These are phyloP conservation scores for Calonectria honghensis DNA, from an alignment of 2,329 filamentous ascomycete species.

Conservation along the genomic window DNA sequence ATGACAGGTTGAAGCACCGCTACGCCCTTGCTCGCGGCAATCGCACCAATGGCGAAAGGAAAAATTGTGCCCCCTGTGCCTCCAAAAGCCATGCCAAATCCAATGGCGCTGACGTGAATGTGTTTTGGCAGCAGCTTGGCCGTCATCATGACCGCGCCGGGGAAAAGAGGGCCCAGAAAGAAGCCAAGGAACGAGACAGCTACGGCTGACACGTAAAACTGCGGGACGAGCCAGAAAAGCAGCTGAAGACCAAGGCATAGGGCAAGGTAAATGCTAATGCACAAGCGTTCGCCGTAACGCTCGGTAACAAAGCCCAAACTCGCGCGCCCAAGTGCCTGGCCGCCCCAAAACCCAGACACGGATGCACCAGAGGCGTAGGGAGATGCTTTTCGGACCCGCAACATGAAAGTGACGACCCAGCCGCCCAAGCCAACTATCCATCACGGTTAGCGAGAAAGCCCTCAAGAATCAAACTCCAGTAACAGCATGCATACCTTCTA, in stretches of 20 bases:
- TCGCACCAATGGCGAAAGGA: conserved; percentile 77
- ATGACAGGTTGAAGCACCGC: conserved; percentile 70
- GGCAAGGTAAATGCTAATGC: conserved; percentile 76
- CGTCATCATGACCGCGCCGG: conserved; percentile 81
- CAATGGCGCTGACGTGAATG: conserved; percentile 83
- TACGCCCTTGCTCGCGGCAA: conserved; percentile 71
- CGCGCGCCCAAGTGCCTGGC: conserved; percentile 81
- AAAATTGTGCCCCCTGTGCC: conserved; percentile 80
- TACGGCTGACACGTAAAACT: conserved; percentile 75
- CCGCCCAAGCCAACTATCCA: conserved; percentile 78
- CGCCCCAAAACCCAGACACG: conserved; percentile 87
- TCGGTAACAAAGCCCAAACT: conserved; percentile 82
- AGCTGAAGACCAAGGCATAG: conserved; percentile 78
- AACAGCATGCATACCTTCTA: conserved; percentile 69
- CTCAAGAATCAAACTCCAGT: accelerated
- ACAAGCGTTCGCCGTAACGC: conserved; percentile 77
- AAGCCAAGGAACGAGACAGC: conserved; percentile 82
- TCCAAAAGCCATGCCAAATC: conserved; percentile 84
- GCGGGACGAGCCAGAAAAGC: conserved; percentile 73
- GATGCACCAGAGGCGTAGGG: conserved; percentile 83
- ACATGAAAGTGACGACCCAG: conserved; percentile 89
- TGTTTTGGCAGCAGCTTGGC: conserved; percentile 82
- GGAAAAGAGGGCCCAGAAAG: conserved; percentile 85
- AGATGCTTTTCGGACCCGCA: conserved; percentile 78
- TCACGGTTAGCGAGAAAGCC: conserved; percentile 32